These are phyloP conservation scores for Posidonia australis DNA, from an alignment of 106 monocot genomes.

Conservation along the genomic window DNA sequence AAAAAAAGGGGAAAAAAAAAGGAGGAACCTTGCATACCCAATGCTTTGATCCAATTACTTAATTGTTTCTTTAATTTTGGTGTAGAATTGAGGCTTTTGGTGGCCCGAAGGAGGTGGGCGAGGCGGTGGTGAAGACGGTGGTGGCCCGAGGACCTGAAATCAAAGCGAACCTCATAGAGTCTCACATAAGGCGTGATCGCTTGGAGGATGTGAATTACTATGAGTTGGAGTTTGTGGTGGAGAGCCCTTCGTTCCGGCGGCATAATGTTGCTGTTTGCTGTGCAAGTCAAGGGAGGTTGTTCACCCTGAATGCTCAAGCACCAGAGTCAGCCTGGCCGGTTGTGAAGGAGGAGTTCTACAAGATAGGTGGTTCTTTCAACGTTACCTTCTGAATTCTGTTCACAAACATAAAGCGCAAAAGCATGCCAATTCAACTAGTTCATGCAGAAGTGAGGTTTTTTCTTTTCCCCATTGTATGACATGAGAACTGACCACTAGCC, in stretches of 20 bases:
- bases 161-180: conserved; percentile 43
- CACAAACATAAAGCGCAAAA: too few species aligned
- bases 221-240: conserved; percentile 67
- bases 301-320: conserved; percentile 80
- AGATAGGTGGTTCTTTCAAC: conserved; percentile 71
- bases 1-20: too few species aligned
- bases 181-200: conserved; percentile 32
- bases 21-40: too few species aligned
- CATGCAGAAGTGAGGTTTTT: too few species aligned
- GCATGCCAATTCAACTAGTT: too few species aligned
- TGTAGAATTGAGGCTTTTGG: conserved; percentile 63
- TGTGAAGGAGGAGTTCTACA: conserved; percentile 36
- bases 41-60: too few species aligned
- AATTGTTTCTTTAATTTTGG: too few species aligned
- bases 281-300: conserved; percentile 40
- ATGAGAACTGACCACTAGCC: too few species aligned
- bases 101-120: conserved; percentile 63
- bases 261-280: conserved; percentile 74
- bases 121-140: conserved; percentile 59
- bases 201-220: conserved; percentile 69
- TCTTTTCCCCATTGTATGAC: too few species aligned
- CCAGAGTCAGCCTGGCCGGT: conserved; percentile 56
- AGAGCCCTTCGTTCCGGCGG: conserved; percentile 50
- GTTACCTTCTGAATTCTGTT: too few species aligned
- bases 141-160: conserved; percentile 31